Conservation (phyloP, 75 land plant genomes). For the Selaginella moellendorffii region DNA sequence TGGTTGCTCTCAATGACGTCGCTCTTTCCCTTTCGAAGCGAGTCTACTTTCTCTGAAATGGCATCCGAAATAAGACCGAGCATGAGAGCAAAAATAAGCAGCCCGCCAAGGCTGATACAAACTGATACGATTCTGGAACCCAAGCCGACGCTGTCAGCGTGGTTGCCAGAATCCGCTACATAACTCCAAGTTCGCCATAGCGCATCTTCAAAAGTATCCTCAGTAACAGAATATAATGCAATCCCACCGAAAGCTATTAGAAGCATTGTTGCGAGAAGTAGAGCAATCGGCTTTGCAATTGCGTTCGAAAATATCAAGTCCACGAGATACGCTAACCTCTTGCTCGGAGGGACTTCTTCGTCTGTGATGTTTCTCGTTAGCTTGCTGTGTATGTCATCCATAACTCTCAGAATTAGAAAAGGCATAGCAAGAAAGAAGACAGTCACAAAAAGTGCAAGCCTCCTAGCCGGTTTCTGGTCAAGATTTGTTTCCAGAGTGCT, state of each 20-base stretch:
- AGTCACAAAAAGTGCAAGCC: background rate
- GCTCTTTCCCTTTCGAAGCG: slow-evolving; percentile 68
- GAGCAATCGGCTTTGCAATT: slow-evolving; percentile 56
- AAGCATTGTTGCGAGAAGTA: slow-evolving; percentile 44
- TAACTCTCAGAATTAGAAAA: background rate
- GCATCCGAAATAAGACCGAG: slow-evolving; percentile 79
- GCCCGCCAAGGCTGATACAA: slow-evolving; percentile 64
- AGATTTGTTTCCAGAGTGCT: background rate
- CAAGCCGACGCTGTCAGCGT: slow-evolving; percentile 49
- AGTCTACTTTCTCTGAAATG: slow-evolving; percentile 81
- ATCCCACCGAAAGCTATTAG: slow-evolving; percentile 60
- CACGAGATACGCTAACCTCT: slow-evolving; percentile 58
- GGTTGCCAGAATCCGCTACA: slow-evolving; percentile 77
- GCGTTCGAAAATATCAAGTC: slow-evolving; percentile 65
- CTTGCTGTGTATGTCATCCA: background rate
- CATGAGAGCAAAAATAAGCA: slow-evolving; percentile 86
- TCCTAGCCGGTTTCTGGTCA: background rate
- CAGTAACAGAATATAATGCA: slow-evolving; percentile 50
- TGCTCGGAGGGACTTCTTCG: slow-evolving; percentile 59
- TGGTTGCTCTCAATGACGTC: slow-evolving; percentile 74
- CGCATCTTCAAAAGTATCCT: slow-evolving; percentile 39
- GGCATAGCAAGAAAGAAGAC: background rate
- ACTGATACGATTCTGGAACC: slow-evolving; percentile 65
- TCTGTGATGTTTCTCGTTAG: slow-evolving; percentile 10
- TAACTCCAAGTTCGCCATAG: slow-evolving; percentile 78